Conservation (phyloP, 2,329 filamentous ascomycete species). For the Apiospora sp. region DNA sequence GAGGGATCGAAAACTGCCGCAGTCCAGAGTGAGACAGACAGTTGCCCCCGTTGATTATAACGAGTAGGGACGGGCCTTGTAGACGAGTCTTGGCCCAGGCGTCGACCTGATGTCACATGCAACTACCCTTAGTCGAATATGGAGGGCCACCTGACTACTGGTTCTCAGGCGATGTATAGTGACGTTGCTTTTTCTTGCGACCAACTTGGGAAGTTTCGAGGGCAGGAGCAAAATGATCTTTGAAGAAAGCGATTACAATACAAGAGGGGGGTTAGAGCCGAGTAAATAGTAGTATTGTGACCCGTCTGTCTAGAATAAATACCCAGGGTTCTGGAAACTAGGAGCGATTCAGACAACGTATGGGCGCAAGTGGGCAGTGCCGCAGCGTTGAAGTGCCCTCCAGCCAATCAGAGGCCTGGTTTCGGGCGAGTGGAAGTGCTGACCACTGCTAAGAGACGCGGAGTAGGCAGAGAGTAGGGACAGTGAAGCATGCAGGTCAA, state of each 20-base stretch:
- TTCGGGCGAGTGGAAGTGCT: slow-evolving; percentile 14
- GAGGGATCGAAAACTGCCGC: neutral
- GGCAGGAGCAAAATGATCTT: neutral
- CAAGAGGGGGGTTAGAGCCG: neutral
- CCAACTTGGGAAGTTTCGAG: neutral
- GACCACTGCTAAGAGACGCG: neutral
- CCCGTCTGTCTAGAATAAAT: neutral
- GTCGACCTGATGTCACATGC: slow-evolving; percentile 3
- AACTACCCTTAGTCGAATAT: slow-evolving; percentile 15
- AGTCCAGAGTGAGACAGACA: neutral
- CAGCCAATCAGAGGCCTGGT: slow-evolving; percentile 1
- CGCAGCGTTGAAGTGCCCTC: neutral
- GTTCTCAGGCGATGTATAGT: neutral
- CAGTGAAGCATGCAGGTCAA: slow-evolving; percentile 8
- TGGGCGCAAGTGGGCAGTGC: slow-evolving; percentile 15
- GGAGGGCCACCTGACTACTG: slow-evolving; percentile 9
- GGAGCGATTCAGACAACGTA: slow-evolving; percentile 13
- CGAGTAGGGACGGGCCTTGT: neutral
- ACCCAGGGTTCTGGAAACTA: slow-evolving; percentile 3
- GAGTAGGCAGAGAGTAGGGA: neutral
- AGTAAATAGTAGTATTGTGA: slow-evolving; percentile 7
- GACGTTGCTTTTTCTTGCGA: neutral
- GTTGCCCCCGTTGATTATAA: neutral
- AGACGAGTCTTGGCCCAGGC: neutral
- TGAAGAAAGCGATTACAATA: neutral